These are phyloP conservation scores for Termitomyces sp. DNA, from an alignment of 768 basidiomycete genomes.

Conservation along the genomic window DNA sequence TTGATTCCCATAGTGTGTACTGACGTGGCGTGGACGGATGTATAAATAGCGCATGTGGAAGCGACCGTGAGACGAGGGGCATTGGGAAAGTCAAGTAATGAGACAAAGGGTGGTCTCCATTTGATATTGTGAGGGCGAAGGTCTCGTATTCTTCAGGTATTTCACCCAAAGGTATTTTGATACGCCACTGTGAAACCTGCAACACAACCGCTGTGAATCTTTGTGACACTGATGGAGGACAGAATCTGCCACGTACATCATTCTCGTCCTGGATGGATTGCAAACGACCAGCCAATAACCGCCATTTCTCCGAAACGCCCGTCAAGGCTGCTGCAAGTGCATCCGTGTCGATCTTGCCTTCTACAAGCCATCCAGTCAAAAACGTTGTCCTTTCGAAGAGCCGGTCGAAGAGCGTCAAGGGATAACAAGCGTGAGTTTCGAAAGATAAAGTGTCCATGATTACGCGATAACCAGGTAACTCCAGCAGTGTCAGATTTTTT, in stretches of 20 bases:
- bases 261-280: slow-evolving; percentile 16
- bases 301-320: slow-evolving; percentile 27
- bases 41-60: slow-evolving; percentile 31
- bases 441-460: slow-evolving; percentile 6
- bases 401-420: slow-evolving; percentile 31
- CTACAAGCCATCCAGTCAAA: slow-evolving; percentile 37
- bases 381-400: slow-evolving; percentile 32
- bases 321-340: slow-evolving; percentile 24
- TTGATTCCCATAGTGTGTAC: slow-evolving; percentile 28
- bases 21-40: slow-evolving; percentile 32
- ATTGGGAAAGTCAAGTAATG: slow-evolving; percentile 28
- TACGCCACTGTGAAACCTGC: slow-evolving; percentile 27
- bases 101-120: slow-evolving; percentile 27
- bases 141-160: slow-evolving; percentile 27
- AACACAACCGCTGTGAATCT: not conserved
- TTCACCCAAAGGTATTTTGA: slow-evolving; percentile 29
- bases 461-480: not conserved
- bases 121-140: slow-evolving; percentile 29
- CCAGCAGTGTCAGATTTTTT: not conserved
- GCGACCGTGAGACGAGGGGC: slow-evolving; percentile 24
- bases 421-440: slow-evolving; percentile 11
- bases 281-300: slow-evolving; percentile 24
- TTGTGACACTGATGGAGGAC: not conserved
- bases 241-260: slow-evolving; percentile 8
- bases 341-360: slow-evolving; percentile 30